These are phyloP conservation scores for Ilex paraguariensis DNA, from an alignment of 305 asterid genomes.

Conservation along the genomic window DNA sequence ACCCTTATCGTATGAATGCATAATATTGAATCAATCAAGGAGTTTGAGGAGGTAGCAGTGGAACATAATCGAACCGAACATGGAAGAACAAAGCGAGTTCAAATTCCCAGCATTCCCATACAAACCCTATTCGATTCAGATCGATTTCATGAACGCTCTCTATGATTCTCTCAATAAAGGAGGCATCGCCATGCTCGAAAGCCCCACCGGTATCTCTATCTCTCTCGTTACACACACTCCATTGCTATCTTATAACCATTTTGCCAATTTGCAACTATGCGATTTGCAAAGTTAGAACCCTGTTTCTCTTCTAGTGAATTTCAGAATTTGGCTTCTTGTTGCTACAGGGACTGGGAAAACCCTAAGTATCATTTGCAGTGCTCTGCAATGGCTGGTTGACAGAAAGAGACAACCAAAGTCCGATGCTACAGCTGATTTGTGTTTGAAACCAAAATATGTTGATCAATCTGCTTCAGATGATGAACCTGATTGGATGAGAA, in stretches of 20 bases:
- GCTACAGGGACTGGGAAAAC: slow-evolving; percentile 94
- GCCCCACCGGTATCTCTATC: slow-evolving; percentile 73
- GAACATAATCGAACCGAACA: slow-evolving; percentile 22
- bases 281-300: neutral
- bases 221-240: neutral
- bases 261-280: neutral
- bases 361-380: slow-evolving; percentile 92
- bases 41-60: neutral
- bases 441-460: slow-evolving; percentile 25
- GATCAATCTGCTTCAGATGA: slow-evolving; percentile 43
- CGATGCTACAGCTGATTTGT: slow-evolving; percentile 11
- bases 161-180: slow-evolving; percentile 83
- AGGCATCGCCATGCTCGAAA: slow-evolving; percentile 93
- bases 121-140: slow-evolving; percentile 79
- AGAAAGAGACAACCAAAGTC: slow-evolving; percentile 35
- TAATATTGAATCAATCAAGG: too few species aligned
- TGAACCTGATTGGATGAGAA: slow-evolving; percentile 93
- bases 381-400: slow-evolving; percentile 92
- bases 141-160: slow-evolving; percentile 94
- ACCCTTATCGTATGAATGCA: too few species aligned
- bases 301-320: neutral
- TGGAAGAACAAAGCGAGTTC: slow-evolving; percentile 29
- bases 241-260: too few species aligned
- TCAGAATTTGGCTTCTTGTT: neutral
- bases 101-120: slow-evolving; percentile 82